These are phyloP conservation scores for Pachysolen tannophilus DNA, from an alignment of 805 yeast genomes.

Conservation along the genomic window DNA sequence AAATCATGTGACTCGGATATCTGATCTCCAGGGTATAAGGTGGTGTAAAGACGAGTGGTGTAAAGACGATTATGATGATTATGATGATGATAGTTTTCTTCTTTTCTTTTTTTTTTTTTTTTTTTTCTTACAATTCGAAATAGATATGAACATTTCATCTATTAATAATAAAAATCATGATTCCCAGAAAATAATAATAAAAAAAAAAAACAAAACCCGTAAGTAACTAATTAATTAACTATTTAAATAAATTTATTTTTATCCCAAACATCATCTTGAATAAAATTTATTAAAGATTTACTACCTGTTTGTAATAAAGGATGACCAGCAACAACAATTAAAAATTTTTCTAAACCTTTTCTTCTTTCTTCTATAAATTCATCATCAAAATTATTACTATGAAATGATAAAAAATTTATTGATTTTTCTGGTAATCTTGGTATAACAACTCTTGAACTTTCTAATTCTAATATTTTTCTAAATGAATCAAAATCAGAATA, in stretches of 20 bases:
- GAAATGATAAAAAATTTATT: slow-evolving; percentile 41
- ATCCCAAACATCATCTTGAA: slow-evolving; percentile 84
- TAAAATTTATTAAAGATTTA: slow-evolving; percentile 67
- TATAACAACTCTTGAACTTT: slow-evolving; percentile 69
- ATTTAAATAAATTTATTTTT: slow-evolving; percentile 25
- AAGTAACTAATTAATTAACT: no score
- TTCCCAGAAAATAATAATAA: no score
- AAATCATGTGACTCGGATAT: no score
- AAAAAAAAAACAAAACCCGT: no score
- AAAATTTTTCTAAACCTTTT: slow-evolving; percentile 74
- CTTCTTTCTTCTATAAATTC: slow-evolving; percentile 79
- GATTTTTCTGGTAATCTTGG: slow-evolving; percentile 88
- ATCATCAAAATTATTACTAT: slow-evolving; percentile 64
- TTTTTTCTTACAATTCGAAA: no score
- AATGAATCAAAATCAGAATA: slow-evolving; percentile 87
- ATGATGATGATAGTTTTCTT: no score
- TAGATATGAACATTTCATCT: no score
- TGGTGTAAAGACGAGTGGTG: no score
- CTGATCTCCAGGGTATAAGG: no score
- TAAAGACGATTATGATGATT: no score
- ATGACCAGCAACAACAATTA: slow-evolving; percentile 79
- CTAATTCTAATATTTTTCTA: slow-evolving; percentile 64
- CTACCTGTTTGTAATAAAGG: slow-evolving; percentile 89
- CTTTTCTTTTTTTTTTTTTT: no score
- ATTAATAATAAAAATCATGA: no score